These are phyloP conservation scores for Thozetella sp. DNA, from an alignment of 495 filamentous ascomycete genomes.

Conservation along the genomic window DNA sequence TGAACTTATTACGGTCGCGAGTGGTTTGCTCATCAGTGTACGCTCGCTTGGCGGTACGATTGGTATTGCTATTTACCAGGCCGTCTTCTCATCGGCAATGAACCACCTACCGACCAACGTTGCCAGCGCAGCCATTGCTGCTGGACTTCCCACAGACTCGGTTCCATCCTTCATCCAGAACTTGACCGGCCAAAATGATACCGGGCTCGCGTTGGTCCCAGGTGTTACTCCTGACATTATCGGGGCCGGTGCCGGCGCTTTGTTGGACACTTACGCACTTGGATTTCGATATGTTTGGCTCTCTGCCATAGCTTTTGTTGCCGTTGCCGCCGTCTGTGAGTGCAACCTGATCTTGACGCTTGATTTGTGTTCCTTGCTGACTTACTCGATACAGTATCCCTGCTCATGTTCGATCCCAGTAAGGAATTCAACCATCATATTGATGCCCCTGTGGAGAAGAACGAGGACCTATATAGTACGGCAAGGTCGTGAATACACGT, in stretches of 20 bases:
- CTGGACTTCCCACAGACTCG: conserved; percentile 13
- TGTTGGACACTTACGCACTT: conserved; percentile 18
- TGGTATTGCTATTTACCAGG: conserved; percentile 33
- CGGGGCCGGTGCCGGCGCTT: conserved; percentile 11
- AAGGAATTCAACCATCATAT: conserved; percentile 24
- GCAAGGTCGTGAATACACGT: too few species aligned
- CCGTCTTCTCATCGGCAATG: conserved; percentile 15
- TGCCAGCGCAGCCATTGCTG: conserved; percentile 14
- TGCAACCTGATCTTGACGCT: too few species aligned
- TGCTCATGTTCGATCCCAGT: conserved; percentile 13
- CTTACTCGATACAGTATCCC: conserved; percentile 7
- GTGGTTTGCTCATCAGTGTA: conserved; percentile 29
- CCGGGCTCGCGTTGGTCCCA: conserved; percentile 12
- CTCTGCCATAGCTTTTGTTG: conserved; percentile 21
- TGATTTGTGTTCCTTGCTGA: too few species aligned
- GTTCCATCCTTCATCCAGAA: conserved; percentile 18
- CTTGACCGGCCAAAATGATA: conserved; percentile 14
- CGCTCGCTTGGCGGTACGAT: conserved; percentile 30
- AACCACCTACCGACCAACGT: conserved; percentile 17
- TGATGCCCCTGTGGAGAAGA: conserved; percentile 21
- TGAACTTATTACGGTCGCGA: conserved; percentile 29
- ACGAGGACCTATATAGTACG: conserved; percentile 22
- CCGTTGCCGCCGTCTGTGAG: conserved; percentile 16
- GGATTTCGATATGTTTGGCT: conserved; percentile 33
- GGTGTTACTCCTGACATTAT: conserved; percentile 20